phyloP scores from a whole-genome alignment of 495 filamentous ascomycete species.

The Thermochaetoides thermophila region DNA sequence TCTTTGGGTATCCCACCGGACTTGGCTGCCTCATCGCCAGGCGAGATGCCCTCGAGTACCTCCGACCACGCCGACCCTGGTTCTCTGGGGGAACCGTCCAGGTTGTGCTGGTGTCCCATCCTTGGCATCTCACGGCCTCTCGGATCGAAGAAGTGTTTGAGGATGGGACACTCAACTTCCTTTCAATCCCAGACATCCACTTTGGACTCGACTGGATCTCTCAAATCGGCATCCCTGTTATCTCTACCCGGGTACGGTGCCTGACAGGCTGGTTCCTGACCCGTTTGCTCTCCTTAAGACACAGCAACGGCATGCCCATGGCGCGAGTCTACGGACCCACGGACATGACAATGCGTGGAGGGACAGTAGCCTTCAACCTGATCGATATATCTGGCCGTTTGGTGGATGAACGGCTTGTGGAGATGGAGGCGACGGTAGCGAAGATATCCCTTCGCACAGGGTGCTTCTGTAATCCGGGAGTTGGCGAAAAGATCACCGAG shows the following conservation, averaged over 20 bases:
- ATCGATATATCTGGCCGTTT: constrained; percentile 25
- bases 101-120: constrained; percentile 30
- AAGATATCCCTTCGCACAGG: constrained; percentile 44
- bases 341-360: constrained; percentile 36
- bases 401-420: constrained; percentile 40
- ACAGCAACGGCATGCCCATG: constrained; percentile 34
- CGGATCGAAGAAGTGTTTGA: constrained; percentile 37
- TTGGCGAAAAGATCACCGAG: constrained; percentile 14
- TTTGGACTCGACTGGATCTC: constrained; percentile 31
- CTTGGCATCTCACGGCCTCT: constrained; percentile 36
- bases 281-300: constrained; percentile 26
- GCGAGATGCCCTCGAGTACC: constrained; percentile 19
- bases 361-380: constrained; percentile 44
- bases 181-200: constrained; percentile 40
- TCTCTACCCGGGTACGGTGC: constrained; percentile 20
- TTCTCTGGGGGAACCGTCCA: constrained; percentile 48
- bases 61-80: constrained; percentile 34
- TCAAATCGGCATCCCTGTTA: constrained; percentile 4
- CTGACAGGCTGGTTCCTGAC: constrained; percentile 35
- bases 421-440: constrained; percentile 17
- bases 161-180: constrained; percentile 47
- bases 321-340: constrained; percentile 36
- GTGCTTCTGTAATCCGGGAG: constrained; percentile 50
- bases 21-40: constrained; percentile 42
- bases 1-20: constrained; percentile 47